These are phyloP conservation scores for Sporothrix inflata DNA, from an alignment of 2,329 filamentous ascomycete genomes.

Conservation along the genomic window DNA sequence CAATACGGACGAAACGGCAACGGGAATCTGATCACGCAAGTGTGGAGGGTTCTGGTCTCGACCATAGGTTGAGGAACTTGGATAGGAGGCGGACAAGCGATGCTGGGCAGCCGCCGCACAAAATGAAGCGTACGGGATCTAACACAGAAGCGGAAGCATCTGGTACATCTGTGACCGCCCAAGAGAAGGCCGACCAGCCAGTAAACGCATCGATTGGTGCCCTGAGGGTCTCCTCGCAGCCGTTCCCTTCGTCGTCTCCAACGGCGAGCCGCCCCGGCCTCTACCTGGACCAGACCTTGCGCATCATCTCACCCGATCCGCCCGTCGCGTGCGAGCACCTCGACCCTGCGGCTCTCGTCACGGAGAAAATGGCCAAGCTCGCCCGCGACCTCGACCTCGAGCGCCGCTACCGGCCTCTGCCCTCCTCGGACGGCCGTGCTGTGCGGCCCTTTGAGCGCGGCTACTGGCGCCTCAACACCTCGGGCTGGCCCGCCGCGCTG, in stretches of 20 bases:
- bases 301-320: slow-evolving; percentile 60
- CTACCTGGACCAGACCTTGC: slow-evolving; percentile 39
- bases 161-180: not conserved
- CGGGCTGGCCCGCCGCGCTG: slow-evolving; percentile 53
- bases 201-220: no score
- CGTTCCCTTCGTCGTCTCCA: slow-evolving; percentile 14
- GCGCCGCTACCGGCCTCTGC: slow-evolving; percentile 57
- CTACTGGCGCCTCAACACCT: slow-evolving; percentile 71
- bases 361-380: slow-evolving; percentile 57
- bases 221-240: not conserved
- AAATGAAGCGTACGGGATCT: not conserved
- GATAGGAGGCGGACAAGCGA: not conserved
- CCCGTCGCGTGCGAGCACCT: slow-evolving; percentile 51
- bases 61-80: not conserved
- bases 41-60: not conserved
- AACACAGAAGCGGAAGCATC: not conserved
- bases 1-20: not conserved
- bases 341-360: slow-evolving; percentile 56
- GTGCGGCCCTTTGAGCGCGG: slow-evolving; percentile 70
- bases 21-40: not conserved
- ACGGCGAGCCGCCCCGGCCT: slow-evolving; percentile 7
- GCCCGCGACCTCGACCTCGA: slow-evolving; percentile 55
- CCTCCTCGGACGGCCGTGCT: slow-evolving; percentile 36
- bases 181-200: no score
- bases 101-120: not conserved